A percentile compares a stretch with the other conserved stretches of the same genome.
Conservation (phyloP, 129 eudicot genomes). For the Escallonia herrerae region DNA sequence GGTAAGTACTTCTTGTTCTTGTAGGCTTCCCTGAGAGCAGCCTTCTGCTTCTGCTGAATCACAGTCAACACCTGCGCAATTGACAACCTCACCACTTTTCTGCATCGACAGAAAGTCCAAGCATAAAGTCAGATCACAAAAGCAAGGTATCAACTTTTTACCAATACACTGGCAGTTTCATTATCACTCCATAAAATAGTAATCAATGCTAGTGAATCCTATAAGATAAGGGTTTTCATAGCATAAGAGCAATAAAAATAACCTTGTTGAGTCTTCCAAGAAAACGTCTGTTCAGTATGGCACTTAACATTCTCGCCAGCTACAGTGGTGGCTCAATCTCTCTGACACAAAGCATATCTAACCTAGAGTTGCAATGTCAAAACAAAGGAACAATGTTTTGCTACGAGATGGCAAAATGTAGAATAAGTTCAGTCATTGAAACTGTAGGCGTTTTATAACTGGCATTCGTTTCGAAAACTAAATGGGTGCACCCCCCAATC, state of each 20-base stretch:
- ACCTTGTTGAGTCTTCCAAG: not conserved
- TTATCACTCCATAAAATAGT: not conserved
- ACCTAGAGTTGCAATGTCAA: no score
- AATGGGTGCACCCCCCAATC: no score
- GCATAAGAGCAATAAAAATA: not conserved
- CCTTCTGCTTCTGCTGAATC: conserved; percentile 63
- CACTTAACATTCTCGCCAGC: not conserved
- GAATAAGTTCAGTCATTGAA: no score
- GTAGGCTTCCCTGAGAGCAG: conserved; percentile 59
- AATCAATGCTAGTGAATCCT: not conserved
- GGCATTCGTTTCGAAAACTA: no score
- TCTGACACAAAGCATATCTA: no score
- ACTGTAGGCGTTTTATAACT: no score
- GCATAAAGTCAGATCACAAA: not conserved
- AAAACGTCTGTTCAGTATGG: not conserved
- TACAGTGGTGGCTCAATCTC: no score
- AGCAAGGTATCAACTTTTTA: not conserved
- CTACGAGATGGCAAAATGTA: no score
- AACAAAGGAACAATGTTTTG: no score
- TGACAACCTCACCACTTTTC: conserved; percentile 64
- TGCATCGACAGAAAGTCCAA: conserved; percentile 14
- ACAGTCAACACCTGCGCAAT: conserved; percentile 81
- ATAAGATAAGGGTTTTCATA: not conserved
- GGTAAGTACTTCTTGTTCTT: conserved; percentile 69
- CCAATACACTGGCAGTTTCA: not conserved